Base-by-base conservation (phyloP, 2,329 filamentous ascomycete genomes). In the Xylaria sp. region DNA sequence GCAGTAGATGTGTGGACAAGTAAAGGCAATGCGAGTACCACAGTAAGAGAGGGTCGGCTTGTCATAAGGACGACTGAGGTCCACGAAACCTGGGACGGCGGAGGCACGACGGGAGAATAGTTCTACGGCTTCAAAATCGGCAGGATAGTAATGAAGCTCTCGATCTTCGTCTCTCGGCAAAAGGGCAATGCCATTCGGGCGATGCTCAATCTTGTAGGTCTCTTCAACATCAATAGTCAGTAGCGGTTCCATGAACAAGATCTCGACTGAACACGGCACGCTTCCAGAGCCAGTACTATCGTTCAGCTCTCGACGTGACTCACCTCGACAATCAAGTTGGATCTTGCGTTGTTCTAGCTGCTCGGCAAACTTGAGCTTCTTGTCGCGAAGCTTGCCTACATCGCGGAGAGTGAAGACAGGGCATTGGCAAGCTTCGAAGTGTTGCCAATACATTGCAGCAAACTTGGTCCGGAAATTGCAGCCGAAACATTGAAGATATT, bases 401-500 rank as follows among this genome's bases (percentile, higher is more conserved):
- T 72, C 63, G 0, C 61, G 58, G 2, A 67, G 67, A 30, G 64
- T 69, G 59, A 83, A 74, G 0, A 44, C 55, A 1, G 59, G 34
- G 61, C 81, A 84, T 1, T 73, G 57, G 23, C 71, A 66, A 1
- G 63, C 63, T 67, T 83, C 79, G 2, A 83, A 72, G 54, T 84
- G 81, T 0, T 60, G 44, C 55, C 83, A 74, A 42, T 81, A 73
- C 0, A 54, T 62, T 0, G 73, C 71, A 0, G 77, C 69, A 0
- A 73, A 70, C 0, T 37, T 52, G 58, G 80, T 82, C 0, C 68
- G 69, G 1, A 65, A 60, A 0, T 66, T 54, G 59, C 81, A 84
- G 30, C 76, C 80, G 1, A 79, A 79, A 52, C 81, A 84, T 2
- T 63, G 52, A 1, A 84, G 72, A 1, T 74, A 60, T 56, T 80